These are phyloP conservation scores for Zoysia matrella DNA, from an alignment of 202 grass and related monocot genomes.

Conservation along the genomic window DNA sequence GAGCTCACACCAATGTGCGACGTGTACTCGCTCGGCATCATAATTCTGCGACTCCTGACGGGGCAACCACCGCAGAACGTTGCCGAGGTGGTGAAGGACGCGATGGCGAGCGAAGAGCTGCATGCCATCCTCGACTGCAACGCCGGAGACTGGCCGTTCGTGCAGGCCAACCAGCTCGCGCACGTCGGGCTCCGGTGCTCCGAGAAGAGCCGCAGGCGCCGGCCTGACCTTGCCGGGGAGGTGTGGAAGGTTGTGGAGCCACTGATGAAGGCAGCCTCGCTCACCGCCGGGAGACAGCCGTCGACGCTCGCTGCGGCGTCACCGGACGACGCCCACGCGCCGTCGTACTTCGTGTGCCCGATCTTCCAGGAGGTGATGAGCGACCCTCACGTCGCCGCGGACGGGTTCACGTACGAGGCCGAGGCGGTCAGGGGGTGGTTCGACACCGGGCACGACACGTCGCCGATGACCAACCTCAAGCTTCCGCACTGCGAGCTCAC, in stretches of 20 bases:
- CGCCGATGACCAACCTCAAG: conserved; percentile 64
- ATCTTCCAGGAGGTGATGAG: conserved; percentile 73
- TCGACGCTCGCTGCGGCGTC: neutral
- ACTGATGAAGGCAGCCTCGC: conserved; percentile 46
- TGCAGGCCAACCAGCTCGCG: conserved; percentile 68
- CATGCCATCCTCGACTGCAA: conserved; percentile 48
- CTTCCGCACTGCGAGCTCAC: conserved; percentile 52
- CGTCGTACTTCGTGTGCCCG: conserved; percentile 68
- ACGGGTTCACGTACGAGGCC: conserved; percentile 71
- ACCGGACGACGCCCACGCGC: conserved; percentile 36
- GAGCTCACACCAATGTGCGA: conserved; percentile 64
- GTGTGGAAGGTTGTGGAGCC: conserved; percentile 58
- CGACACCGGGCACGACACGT: conserved; percentile 53
- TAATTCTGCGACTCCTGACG: conserved; percentile 66
- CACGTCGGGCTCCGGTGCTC: conserved; percentile 60
- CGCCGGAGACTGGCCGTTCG: conserved; percentile 69
- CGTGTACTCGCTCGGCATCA: conserved; percentile 66
- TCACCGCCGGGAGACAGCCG: neutral
- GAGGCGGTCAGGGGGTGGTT: conserved; percentile 61
- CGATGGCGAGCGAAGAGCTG: conserved; percentile 45
- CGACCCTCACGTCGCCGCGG: conserved; percentile 56
- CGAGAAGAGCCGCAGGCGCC: conserved; percentile 45
- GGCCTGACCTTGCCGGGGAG: conserved; percentile 59
- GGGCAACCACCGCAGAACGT: conserved; percentile 49
- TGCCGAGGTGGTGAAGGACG: conserved; percentile 48